These are phyloP conservation scores for Exsudoporus frostii DNA, from an alignment of 768 basidiomycete species.

Conservation along the genomic window DNA sequence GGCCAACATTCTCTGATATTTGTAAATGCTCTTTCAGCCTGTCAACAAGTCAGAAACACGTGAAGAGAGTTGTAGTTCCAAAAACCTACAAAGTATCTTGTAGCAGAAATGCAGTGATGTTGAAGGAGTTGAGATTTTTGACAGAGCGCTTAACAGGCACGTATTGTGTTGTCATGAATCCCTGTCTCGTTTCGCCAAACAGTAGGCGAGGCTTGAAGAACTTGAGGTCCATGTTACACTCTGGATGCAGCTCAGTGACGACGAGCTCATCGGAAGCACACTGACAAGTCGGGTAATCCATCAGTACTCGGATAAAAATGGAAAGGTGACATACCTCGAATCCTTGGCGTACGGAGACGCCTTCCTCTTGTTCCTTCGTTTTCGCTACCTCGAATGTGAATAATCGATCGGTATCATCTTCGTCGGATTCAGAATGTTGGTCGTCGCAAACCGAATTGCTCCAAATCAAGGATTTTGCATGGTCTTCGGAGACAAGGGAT, in stretches of 20 bases:
- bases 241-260: constrained; percentile 16
- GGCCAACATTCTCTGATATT: constrained; percentile 21
- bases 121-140: constrained; percentile 5
- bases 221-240: constrained; percentile 18
- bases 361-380: constrained; percentile 56
- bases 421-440: constrained; percentile 25
- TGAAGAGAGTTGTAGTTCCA: neutral
- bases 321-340: constrained; percentile 37
- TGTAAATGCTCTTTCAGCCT: constrained; percentile 28
- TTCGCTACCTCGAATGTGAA: constrained; percentile 57
- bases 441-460: constrained; percentile 30
- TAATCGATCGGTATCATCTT: constrained; percentile 46
- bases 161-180: constrained; percentile 34
- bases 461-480: constrained; percentile 46
- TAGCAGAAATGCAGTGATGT: constrained; percentile 13
- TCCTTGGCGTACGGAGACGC: constrained; percentile 41
- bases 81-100: constrained; percentile 25
- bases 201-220: constrained; percentile 33
- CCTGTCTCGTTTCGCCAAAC: constrained; percentile 42
- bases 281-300: neutral
- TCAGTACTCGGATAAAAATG: neutral
- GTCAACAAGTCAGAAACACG: neutral
- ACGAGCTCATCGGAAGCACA: constrained; percentile 19
- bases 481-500: constrained; percentile 46
- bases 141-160: constrained; percentile 16